Base-by-base conservation (phyloP, 2,329 filamentous ascomycete species). In the Emmonsiellopsis sp. region DNA sequence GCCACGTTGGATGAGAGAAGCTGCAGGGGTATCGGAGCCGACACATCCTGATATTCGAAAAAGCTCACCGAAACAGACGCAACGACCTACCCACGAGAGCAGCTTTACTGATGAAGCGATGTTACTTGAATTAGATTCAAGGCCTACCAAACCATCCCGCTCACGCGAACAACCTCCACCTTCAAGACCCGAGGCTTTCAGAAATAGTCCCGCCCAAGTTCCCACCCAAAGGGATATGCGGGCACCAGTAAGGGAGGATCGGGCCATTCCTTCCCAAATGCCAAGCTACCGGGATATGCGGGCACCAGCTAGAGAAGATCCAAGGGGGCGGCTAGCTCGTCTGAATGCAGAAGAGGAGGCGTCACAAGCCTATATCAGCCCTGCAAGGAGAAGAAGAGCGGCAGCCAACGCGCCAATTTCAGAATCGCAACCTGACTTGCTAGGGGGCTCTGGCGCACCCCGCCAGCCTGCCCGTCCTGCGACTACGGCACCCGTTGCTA, bases 1-100 rank as follows among this genome's bases (percentile, higher is more conserved):
- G 65, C 93, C 93, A 0, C 93, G 89, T 65, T 98, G 93, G 93
- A 95, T 98, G 92, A 84, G 86, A 62, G 86, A 91, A 54, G 79
- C 83, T 2, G 79, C 62, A 42, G 52, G 56, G 30, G 56, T 64
- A 49, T 44, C 59, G 46, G 61, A 63, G 26, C 31, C 34, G 37
- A 7, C 34, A 20, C 35, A 32, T 53, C 16, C 45, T 20, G 35
- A 8, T 42, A 10, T 10, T 10, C 34, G 45, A 20, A 11, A 20
- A 10, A 43, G 20, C 20, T 7, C 34, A 11, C 35, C 30, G 15
- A 40, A 26, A 13, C 15, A 16, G 9, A 9, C 48, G 11, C 11
- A 26, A 40, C 48, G 41, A n/a, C 32, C 48, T n/a, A 20, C 10
- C 10, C 38, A 20, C 15, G 5, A 20, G 6, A 13, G 16, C 20